These are phyloP conservation scores for Allium sativum DNA, from an alignment of 106 monocot species.

Conservation along the genomic window DNA sequence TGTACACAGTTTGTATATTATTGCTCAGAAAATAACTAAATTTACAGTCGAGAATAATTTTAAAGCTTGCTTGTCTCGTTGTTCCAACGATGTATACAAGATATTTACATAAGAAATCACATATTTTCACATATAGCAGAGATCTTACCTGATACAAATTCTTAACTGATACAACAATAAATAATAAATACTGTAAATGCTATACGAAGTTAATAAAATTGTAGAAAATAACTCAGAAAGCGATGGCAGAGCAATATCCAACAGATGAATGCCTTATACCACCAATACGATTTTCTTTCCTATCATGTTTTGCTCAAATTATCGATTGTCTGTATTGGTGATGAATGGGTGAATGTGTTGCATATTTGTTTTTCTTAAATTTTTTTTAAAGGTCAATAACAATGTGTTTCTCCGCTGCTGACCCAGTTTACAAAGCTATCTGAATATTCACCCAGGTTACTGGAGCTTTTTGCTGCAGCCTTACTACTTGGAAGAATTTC, in stretches of 20 bases:
- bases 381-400: slow-evolving; percentile 8
- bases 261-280: slow-evolving; percentile 6
- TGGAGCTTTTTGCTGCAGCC: slow-evolving; percentile 9
- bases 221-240: neutral
- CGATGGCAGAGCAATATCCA: slow-evolving; percentile 10
- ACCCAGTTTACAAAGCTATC: slow-evolving; percentile 49
- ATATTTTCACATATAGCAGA: slow-evolving; percentile 4
- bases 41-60: neutral
- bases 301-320: neutral
- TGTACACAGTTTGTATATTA: too few relatives aligned
- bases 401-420: slow-evolving; percentile 34
- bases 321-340: neutral
- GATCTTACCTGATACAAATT: slow-evolving; percentile 6
- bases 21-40: too few relatives aligned
- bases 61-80: too few relatives aligned
- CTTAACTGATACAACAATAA: neutral
- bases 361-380: neutral
- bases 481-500: slow-evolving; percentile 1
- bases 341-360: neutral
- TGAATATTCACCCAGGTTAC: slow-evolving; percentile 21
- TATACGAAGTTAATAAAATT: slow-evolving; percentile 5
- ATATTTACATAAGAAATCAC: slow-evolving; percentile 16
- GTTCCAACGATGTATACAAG: slow-evolving; percentile 5
- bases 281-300: neutral
- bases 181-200: slow-evolving; percentile 2